These are phyloP conservation scores for Acanthochlamys bracteata DNA, from an alignment of 106 monocot species.

Conservation along the genomic window DNA sequence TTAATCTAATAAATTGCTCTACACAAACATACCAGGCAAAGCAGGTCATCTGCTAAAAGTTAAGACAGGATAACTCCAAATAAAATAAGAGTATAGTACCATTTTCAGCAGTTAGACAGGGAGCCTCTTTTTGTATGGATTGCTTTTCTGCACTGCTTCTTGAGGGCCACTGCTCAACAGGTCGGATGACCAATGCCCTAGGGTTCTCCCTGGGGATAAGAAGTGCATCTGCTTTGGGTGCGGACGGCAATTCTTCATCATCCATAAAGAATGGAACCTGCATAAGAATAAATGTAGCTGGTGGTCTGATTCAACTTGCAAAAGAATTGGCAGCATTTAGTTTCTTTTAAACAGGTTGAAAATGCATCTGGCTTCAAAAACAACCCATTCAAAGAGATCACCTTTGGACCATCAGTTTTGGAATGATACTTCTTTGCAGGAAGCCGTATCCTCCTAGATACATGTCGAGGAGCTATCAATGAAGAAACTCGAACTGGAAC, in stretches of 20 bases:
- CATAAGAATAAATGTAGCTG: conserved; percentile 3
- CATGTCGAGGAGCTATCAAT: conserved; percentile 65
- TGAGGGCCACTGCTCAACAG: conserved; percentile 76
- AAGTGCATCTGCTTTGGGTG: conserved; percentile 92
- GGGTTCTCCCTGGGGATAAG: conserved; percentile 94
- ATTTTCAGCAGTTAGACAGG: conserved; percentile 31
- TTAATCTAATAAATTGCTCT: too few relatives aligned
- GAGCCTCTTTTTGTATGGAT: conserved; percentile 19
- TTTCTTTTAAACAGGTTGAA: neutral
- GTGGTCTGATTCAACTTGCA: neutral
- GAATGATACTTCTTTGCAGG: conserved; percentile 73
- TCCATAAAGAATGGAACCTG: conserved; percentile 80
- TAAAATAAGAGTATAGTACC: conserved; percentile 32
- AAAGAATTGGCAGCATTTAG: neutral
- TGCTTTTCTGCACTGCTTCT: conserved; percentile 18
- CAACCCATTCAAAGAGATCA: conserved; percentile 15
- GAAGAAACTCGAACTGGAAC: conserved; percentile 47
- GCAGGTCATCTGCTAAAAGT: too few relatives aligned
- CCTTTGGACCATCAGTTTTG: conserved; percentile 66
- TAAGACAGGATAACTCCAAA: too few relatives aligned
- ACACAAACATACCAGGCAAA: too few relatives aligned
- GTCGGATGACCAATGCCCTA: conserved; percentile 67
- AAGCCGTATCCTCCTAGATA: conserved; percentile 75
- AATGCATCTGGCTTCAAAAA: neutral
- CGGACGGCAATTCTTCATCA: conserved; percentile 55